These are phyloP conservation scores for Leccinellum rugosiceps DNA, from an alignment of 768 basidiomycete genomes.

Conservation along the genomic window DNA sequence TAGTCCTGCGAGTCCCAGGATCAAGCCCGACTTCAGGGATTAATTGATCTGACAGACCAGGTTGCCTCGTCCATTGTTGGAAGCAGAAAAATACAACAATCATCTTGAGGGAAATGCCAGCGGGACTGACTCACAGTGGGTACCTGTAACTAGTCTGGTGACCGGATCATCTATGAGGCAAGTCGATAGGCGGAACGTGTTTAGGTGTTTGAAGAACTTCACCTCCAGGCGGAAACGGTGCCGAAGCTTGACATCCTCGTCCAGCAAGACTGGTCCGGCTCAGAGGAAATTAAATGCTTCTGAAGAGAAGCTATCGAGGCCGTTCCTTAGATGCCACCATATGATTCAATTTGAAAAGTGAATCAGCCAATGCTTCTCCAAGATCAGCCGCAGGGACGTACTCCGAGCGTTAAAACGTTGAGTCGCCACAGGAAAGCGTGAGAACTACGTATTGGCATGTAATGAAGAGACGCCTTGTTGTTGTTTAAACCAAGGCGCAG, in stretches of 20 bases:
- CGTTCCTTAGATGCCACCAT: not conserved
- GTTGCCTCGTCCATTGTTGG: not conserved
- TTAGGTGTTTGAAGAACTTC: not conserved
- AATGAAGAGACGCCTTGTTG: not conserved
- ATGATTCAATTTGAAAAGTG: not conserved
- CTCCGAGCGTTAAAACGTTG: not conserved
- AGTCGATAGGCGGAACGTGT: not conserved
- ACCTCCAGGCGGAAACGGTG: not conserved
- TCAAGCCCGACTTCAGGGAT: not conserved
- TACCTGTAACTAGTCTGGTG: not conserved
- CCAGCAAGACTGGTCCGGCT: not conserved
- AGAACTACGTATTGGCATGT: not conserved
- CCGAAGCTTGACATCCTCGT: not conserved
- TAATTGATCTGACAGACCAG: not conserved
- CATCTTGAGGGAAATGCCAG: not conserved
- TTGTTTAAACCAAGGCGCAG: not conserved
- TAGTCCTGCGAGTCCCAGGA: not conserved
- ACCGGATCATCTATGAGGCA: not conserved
- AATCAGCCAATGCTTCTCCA: not conserved
- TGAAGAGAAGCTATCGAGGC: not conserved
- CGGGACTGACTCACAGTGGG: not conserved
- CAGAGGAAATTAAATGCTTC: not conserved
- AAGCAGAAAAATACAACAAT: not conserved
- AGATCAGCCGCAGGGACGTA: not conserved
- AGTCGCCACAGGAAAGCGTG: not conserved